Evolutionary conservation across 805 yeast genomes (phyloP).

Genomic region (Starmerella bacillaris): DNA sequence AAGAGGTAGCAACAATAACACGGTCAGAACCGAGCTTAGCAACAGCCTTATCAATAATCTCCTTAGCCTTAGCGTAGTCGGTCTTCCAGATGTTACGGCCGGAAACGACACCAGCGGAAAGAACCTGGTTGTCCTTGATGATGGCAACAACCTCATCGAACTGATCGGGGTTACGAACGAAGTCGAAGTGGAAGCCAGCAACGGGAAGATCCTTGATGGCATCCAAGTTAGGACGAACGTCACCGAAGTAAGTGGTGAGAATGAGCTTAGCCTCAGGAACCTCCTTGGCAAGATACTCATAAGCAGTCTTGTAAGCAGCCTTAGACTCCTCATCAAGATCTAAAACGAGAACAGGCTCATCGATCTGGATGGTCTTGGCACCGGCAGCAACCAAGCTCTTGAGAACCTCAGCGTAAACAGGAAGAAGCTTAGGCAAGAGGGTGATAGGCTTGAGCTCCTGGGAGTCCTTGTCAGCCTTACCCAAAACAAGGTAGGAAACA

Average conservation of each 20-base stretch:
- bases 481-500: constrained; percentile 80
- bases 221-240: constrained; percentile 85
- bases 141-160: constrained; percentile 60
- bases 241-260: constrained; percentile 92
- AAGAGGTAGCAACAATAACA: constrained; percentile 82
- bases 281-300: constrained; percentile 49
- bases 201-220: constrained; percentile 85
- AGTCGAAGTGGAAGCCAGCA: constrained; percentile 90
- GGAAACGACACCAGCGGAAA: constrained; percentile 93
- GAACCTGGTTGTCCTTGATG: constrained; percentile 49
- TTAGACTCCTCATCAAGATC: constrained; percentile 74
- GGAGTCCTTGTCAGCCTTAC: constrained; percentile 97
- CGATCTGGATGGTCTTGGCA: constrained; percentile 87
- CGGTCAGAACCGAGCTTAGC: constrained; percentile 54
- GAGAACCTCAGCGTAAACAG: constrained; percentile 81
- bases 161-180: constrained; percentile 91
- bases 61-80: constrained; percentile 75
- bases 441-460: constrained; percentile 85
- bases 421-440: constrained; percentile 72
- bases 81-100: constrained; percentile 99
- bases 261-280: constrained; percentile 61
- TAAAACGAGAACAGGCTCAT: constrained; percentile 90
- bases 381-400: constrained; percentile 83
- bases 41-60: constrained; percentile 63
- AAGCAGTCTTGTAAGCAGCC: constrained; percentile 78